These are phyloP conservation scores for Naganishia cerealis DNA, from an alignment of 1,284 basidiomycete genomes.

Conservation along the genomic window DNA sequence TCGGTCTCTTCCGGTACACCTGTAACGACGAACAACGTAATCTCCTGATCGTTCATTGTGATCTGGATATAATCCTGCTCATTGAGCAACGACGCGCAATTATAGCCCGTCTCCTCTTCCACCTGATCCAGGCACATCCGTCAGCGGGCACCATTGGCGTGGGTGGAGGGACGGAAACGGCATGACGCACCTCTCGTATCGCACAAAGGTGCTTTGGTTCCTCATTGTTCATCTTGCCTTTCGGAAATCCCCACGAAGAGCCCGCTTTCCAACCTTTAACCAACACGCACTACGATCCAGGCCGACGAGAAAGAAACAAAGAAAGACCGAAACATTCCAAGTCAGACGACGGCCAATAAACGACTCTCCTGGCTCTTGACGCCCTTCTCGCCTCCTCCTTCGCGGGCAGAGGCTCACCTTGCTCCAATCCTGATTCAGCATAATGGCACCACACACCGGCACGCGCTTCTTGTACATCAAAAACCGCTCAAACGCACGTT, in stretches of 20 bases:
- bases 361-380: no score
- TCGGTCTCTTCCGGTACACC: constrained; percentile 84
- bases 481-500: constrained; percentile 60
- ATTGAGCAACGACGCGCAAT: constrained; percentile 70
- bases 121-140: constrained; percentile 60
- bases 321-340: not conserved
- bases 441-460: constrained; percentile 96
- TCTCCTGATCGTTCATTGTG: constrained; percentile 81
- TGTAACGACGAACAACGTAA: constrained; percentile 88
- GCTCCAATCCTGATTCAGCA: constrained; percentile 86
- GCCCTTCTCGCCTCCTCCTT: not conserved
- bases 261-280: constrained; percentile 97
- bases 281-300: constrained; percentile 69
- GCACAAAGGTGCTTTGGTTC: constrained; percentile 82
- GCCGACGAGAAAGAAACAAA: constrained; percentile 9
- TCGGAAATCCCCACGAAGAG: constrained; percentile 96
- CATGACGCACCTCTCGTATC: constrained; percentile 72
- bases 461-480: constrained; percentile 96
- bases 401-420: constrained; percentile 64
- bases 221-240: constrained; percentile 96
- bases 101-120: constrained; percentile 89
- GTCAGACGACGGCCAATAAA: no score
- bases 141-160: not conserved
- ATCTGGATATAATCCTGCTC: constrained; percentile 76
- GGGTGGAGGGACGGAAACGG: not conserved